Base-by-base conservation (phyloP, 2,329 filamentous ascomycete species). In the Paracoccidioides lutzii region DNA sequence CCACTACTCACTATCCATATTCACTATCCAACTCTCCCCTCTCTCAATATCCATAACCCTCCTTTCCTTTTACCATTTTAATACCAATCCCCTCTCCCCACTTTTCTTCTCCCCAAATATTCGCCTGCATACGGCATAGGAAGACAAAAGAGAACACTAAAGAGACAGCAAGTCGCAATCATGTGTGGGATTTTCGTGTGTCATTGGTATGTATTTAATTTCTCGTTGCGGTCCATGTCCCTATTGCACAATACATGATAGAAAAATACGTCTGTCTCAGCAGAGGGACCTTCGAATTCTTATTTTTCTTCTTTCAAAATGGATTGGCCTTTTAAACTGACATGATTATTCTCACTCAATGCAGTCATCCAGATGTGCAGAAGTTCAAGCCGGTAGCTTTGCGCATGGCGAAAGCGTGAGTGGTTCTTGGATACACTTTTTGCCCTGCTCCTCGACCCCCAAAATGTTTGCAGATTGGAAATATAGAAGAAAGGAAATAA, bases 171-270 rank as follows among this genome's bases (percentile, higher is more conserved):
- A 46, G 14, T 67, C 66, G 71, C 69, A 78, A 86, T 72, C 66
- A 95, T 95, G 90, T 95, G 90, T 85, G 90, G 90, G 74, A 95
- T 96, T 69, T 96, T 96, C 74, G 90, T 89, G 67, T 96, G 90
- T 76, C 88, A 96, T 75, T 79, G 81, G 90, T 95, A 76, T 71
- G 83, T 79, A 58, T 55, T 57, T 60, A 33, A 10, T 43, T 43
- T 12, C 28, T 49, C 44, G 38, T 44, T 4, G 33, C 5, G 30
- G 4, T 28, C 22, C 44, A 30, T n/a, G 4, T 14, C 15, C 15
- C 10, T 22, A 9, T 8, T 38, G 12, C 22, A 46, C 1, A 30
- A 22, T 33, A 28, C 30, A 14, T 1, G 15, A n/a, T 12, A 3
- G 15, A 44, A 37, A 6, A 37, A 37, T 7, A 10, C 10, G 35